A percentile compares a stretch with the other conserved stretches of the same genome.
These are phyloP conservation scores for Calocera cornea DNA, from an alignment of 768 basidiomycete species.

Conservation along the genomic window DNA sequence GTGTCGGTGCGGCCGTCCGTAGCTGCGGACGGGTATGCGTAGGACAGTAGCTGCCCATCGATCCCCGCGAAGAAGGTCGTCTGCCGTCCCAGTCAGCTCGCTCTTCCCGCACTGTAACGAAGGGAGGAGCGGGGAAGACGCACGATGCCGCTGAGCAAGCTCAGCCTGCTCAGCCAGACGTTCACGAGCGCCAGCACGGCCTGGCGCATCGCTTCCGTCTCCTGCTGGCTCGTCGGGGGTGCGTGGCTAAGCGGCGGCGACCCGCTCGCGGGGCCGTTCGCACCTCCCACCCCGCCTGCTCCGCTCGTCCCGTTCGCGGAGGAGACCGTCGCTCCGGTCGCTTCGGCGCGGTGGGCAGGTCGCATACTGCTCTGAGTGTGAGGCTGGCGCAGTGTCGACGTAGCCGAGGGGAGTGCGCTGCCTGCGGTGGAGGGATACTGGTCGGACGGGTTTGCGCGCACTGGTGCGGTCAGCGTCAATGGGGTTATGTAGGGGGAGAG, in stretches of 20 bases:
- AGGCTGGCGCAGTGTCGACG: not conserved
- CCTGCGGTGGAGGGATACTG: not conserved
- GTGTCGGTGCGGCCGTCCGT: not conserved
- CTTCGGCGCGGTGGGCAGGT: not conserved
- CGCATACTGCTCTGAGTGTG: not conserved
- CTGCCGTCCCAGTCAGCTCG: not conserved
- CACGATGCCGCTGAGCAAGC: not conserved
- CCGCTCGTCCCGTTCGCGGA: not conserved
- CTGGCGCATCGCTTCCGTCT: constrained; percentile 2
- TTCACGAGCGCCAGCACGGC: not conserved
- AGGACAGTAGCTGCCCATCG: not conserved
- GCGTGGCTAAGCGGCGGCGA: not conserved
- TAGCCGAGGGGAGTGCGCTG: not conserved
- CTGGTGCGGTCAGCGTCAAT: not conserved
- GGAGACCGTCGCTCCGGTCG: not conserved
- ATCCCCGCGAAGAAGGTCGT: not conserved
- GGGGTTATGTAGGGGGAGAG: not conserved
- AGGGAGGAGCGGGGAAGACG: not conserved
- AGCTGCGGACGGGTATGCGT: not conserved
- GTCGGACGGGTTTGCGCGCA: not conserved
- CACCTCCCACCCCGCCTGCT: not conserved
- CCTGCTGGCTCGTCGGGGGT: not conserved
- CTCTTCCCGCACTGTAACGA: no score
- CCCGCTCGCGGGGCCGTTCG: not conserved
- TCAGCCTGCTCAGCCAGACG: constrained; percentile 1